Base-by-base conservation (phyloP, 768 basidiomycete species). In the Leccinellum rugosiceps region DNA sequence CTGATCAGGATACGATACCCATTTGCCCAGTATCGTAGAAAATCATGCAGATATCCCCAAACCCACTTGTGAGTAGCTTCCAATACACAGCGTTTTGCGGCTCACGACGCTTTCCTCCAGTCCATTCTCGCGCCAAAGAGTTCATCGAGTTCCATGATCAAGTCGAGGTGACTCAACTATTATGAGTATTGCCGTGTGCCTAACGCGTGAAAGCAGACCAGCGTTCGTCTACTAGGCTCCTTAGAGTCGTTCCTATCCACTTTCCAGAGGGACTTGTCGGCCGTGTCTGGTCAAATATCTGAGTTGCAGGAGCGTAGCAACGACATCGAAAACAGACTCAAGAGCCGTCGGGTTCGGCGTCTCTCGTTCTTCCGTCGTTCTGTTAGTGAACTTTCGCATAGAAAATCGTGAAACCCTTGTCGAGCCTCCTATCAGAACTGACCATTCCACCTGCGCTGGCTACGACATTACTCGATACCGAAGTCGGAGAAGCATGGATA, bases 201-300 rank as follows among this genome's bases (percentile, higher is more conserved):
- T 56, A 56, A 63, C 54, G 28, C 41, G 38, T 34, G n/a, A 28
- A 23, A 25, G 8, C 69, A 99, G 96, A 88, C 92, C 15, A 96
- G 95, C 66, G 82, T 91, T 14, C 80, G 79, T 57, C 81, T 98
- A 19, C 79, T 99, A 53, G 87, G 93, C 67, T 92, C 92, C 1
- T 80, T 99, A 3, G 88, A 97, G 63, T 80, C 85, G 1, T 98
- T 98, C 72, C 80, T 99, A 11, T 94, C 93, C 3, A 97, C 92
- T 0, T 99, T 99, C 67, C 96, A 98, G 73, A 88, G 81, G 64
- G 96, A 99, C 72, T 79, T 99, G 21, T 90, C 93, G 6, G 87
- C 88, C 2, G 97, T 98, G 10, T 98, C 97, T 3, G 92, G 94
- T 3, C 95, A 99, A 70, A 96, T 99, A 70, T 90, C 92, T 1